Base-by-base conservation (phyloP, 306 rosid genomes). In the Casuarina equisetifolia region DNA sequence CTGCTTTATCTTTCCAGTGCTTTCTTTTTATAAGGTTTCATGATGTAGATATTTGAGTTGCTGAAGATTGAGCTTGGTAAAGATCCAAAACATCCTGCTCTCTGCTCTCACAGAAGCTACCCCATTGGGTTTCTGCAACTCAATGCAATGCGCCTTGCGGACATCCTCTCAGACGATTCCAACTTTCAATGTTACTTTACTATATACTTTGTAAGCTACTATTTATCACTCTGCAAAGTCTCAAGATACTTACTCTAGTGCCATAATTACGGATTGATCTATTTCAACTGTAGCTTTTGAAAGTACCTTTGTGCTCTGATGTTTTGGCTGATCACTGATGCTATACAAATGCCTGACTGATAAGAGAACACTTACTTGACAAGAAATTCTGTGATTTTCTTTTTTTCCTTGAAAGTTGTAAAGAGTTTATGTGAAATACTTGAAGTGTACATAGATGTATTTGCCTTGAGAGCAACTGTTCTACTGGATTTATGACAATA, bases 61-160 rank as follows among this genome's bases (percentile, higher is more conserved):
- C 77, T 95, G 97, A 95, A 82, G 87, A 78, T 76, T 84, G 88
- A 82, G 68, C 83, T 95, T 80, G 88, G 89, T 77, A 88, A 83
- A 82, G 85, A 91, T 58, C 89, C 91, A 67, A 82, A 74, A 52
- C 78, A 62, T 72, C 83, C 73, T 72, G 51, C 81, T 76, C 44
- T 76, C 75, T 63, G 45, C 69, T 67, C 71, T 67, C 91, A 86
- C 72, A 79, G 70, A 89, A 83, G 82, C 73, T 81, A 85, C 43
- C 97, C 98, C 20, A 81, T 80, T 86, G 98, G 98, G 17, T 78
- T 92, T 85, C 85, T 91, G 81, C 98, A 95, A 83, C 98, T 95
- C 83, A 92, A 92, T 81, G 98, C 97, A 19, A 83, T 95, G 97
- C 97, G 97, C 79, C 91, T 95, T 32, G 95, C 90, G 79, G 98